Evolutionary conservation across 2,329 filamentous ascomycete genomes (phyloP).

Genomic region (Endoconidiophora polonica): DNA sequence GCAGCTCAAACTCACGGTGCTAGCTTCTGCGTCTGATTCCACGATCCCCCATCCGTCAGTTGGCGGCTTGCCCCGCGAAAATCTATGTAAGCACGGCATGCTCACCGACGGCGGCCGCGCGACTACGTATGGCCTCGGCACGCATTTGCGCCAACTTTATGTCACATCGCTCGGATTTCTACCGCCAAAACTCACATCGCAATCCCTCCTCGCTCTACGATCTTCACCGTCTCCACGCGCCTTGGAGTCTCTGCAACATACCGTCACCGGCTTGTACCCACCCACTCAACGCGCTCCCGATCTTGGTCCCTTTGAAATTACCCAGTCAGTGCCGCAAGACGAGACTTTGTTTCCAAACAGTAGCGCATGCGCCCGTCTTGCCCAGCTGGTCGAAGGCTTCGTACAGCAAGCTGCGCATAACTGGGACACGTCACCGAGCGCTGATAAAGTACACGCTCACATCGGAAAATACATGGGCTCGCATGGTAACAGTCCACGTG

Average conservation of each 20-base stretch:
- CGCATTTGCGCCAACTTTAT: slow-evolving; percentile 53
- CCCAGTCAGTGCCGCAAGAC: slow-evolving; percentile 43
- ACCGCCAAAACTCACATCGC: slow-evolving; percentile 33
- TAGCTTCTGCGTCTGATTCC: slow-evolving; percentile 46
- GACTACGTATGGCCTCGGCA: slow-evolving; percentile 53
- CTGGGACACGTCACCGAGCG: slow-evolving; percentile 65
- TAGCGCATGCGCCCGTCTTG: slow-evolving; percentile 54
- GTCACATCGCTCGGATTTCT: slow-evolving; percentile 60
- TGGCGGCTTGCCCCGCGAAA: slow-evolving; percentile 53
- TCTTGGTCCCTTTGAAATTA: slow-evolving; percentile 29
- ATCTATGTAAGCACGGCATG: slow-evolving; percentile 63
- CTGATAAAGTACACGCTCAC: slow-evolving; percentile 63
- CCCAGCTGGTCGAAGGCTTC: slow-evolving; percentile 51
- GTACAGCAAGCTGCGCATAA: slow-evolving; percentile 52
- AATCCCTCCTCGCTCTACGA: slow-evolving; percentile 50
- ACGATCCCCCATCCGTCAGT: slow-evolving; percentile 49
- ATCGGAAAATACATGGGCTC: slow-evolving; percentile 64
- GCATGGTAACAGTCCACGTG: slow-evolving; percentile 36
- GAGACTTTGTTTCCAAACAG: slow-evolving; percentile 74
- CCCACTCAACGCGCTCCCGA: slow-evolving; percentile 24
- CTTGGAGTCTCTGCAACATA: slow-evolving; percentile 60
- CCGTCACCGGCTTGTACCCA: slow-evolving; percentile 62
- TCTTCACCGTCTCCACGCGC: slow-evolving; percentile 60
- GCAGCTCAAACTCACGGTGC: slow-evolving; percentile 22
- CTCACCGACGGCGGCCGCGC: slow-evolving; percentile 59